Conservation (phyloP, 1,284 basidiomycete genomes). For the Naganishia cerealis region DNA sequence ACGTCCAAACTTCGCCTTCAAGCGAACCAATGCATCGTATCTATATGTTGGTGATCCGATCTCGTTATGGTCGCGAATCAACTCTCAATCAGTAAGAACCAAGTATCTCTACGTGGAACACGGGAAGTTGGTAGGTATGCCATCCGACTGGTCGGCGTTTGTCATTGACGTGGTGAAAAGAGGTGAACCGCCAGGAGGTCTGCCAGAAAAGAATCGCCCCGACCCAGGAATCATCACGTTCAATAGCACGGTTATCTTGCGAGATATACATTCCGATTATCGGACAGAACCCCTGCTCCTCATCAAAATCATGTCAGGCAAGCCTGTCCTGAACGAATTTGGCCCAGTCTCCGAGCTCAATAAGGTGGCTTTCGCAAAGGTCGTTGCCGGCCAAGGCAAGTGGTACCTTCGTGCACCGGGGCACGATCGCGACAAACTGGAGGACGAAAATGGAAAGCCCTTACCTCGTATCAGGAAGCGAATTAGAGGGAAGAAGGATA, state of each 20-base stretch:
- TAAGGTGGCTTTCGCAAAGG: conserved; percentile 35
- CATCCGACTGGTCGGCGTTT: conserved; percentile 87
- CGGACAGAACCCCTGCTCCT: conserved; percentile 35
- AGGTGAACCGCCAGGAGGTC: conserved; percentile 31
- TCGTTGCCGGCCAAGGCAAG: conserved; percentile 34
- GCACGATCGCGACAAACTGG: conserved; percentile 33
- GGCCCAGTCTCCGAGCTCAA: conserved; percentile 34
- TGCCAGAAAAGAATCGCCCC: conserved; percentile 20
- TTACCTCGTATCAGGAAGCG: conserved; percentile 23
- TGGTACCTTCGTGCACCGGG: conserved; percentile 35
- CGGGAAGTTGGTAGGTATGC: conserved; percentile 78
- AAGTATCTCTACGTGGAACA: conserved; percentile 93
- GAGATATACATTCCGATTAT: conserved; percentile 33
- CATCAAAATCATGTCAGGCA: conserved; percentile 33
- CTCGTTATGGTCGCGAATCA: conserved; percentile 92
- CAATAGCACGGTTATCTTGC: conserved; percentile 34
- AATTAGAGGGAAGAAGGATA: conserved; percentile 30
- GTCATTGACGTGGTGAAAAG: conserved; percentile 64
- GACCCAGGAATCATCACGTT: conserved; percentile 29
- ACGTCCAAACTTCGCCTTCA: conserved; percentile 27
- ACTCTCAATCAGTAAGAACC: conserved; percentile 92
- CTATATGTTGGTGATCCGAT: conserved; percentile 73
- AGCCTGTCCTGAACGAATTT: conserved; percentile 25
- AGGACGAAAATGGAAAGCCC: conserved; percentile 29
- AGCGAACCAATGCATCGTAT: conserved; percentile 25